Percentiles rank a stretch among this genome's conserved stretches.
Evolutionary conservation across 2,329 filamentous ascomycete genomes (phyloP).

Genomic region (Microsporum canis): DNA sequence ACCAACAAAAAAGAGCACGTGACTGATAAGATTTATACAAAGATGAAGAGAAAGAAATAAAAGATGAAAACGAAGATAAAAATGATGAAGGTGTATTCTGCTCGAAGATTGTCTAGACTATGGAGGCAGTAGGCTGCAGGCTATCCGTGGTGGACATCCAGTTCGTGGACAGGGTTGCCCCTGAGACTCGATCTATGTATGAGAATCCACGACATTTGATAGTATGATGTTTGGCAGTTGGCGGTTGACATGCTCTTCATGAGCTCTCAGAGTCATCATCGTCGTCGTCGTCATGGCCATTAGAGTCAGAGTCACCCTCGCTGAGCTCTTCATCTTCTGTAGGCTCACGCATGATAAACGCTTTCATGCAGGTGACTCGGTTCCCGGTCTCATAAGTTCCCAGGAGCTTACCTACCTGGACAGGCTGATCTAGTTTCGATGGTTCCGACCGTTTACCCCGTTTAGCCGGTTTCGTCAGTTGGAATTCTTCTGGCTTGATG

Average conservation of each 20-base stretch:
- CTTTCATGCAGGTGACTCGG: conserved; percentile 76
- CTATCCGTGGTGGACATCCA: neutral
- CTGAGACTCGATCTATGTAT: neutral
- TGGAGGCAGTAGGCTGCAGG: neutral
- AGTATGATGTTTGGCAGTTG: neutral
- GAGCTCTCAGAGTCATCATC: neutral
- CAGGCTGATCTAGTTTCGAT: neutral
- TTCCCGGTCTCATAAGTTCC: conserved; percentile 76
- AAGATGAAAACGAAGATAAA: neutral
- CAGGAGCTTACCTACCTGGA: conserved; percentile 53
- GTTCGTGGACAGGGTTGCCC: neutral
- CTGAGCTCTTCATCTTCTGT: conserved; percentile 19
- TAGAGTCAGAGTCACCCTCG: conserved; percentile 20
- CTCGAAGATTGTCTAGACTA: neutral
- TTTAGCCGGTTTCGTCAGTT: conserved; percentile 6
- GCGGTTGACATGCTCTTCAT: neutral
- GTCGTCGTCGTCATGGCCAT: conserved; percentile 14
- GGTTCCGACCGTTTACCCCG: conserved; percentile 13
- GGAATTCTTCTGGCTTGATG: conserved; percentile 33
- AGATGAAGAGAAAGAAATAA: neutral
- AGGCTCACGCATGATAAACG: conserved; percentile 69
- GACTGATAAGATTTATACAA: neutral
- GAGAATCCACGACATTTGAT: neutral
- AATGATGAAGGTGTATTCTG: neutral
- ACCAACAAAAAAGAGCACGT: neutral